Evolutionary conservation across 306 rosid genomes (phyloP), one percentile per base, ranked within the genome.

Genomic region (Datisca glomerata): DNA sequence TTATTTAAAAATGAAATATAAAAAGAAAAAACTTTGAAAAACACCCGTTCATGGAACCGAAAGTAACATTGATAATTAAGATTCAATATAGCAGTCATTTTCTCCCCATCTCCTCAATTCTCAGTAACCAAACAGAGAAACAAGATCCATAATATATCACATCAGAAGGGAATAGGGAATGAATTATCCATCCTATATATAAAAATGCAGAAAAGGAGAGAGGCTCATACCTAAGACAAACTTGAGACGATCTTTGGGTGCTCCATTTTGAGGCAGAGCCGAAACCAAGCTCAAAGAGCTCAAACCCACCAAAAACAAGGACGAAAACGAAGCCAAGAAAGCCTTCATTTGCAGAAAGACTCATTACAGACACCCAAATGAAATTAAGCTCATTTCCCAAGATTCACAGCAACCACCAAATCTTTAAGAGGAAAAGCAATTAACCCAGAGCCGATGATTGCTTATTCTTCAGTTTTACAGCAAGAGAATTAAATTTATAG

Each of bases 161-260:
- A 24, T 16, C 37, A 34, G 40, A 7, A 15, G 22, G 12, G 10
- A 50, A 22, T 4, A 5, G 4, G 37, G 35, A 24, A 66, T 36
- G 63, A 8, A 20, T 12, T 39, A 61, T 51, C 36, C 7, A 53
- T 64, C 75, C 62, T 40, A 53, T 23, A 41, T 21, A 25, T 43
- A 47, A 53, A 24, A 18, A 24, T 17, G n/a, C 5, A 43, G 22
- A 1, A 49, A 53, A 66, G 4, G 24, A 59, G 33, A 57, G 51
- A 40, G n/a, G 52, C 21, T 50, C 86, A 24, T 40, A 84, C 98
- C 98, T 68, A 71, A 38, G 35, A 65, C 46, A 45, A 72, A 59
- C 31, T 67, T 76, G 10, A 55, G 40, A 22, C 37, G 43, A 51
- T 61, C 61, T 12, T 28, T 12, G 21, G 33, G 17, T 18, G 47